Evolutionary conservation across 2,329 filamentous ascomycete genomes (phyloP), one percentile per base, ranked within the genome.

Genomic region (Pseudogymnoascus sp.): DNA sequence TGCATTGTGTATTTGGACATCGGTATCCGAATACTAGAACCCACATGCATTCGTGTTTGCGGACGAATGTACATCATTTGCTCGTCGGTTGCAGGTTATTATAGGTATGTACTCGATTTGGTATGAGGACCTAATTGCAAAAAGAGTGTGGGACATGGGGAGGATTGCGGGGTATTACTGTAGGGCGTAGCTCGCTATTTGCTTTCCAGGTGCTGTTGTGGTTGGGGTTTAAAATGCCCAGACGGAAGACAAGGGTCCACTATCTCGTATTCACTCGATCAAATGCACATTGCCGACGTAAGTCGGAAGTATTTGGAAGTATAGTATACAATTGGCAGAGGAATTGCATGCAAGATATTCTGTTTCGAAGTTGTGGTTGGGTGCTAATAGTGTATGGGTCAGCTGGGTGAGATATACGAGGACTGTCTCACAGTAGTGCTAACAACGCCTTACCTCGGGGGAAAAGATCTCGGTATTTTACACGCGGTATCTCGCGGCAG

Each of bases 171-270:
- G 33, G 33, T 69, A 72, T 82, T n/a, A n/a, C n/a, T n/a, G n/a
- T 59, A 81, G 79, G 8, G 82, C 82, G 66, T 75, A 84, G 75
- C 73, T 85, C 47, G 76, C 80, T 1, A 75, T 84, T 44, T 72
- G 78, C 6, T 78, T 82, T 38, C 81, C 81, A 0, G 69, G 79
- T 10, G 40, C 80, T 19, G 2, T 72, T 78, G 62, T 80, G 75
- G 66, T 65, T 79, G 62, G 81, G 85, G 75, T 70, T 77, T 66
- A 80, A 76, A 72, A 75, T 75, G 64, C 69, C 78, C 37, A 78
- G 78, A 13, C 73, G 76, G 50, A 79, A 66, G 68, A 26, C 19
- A 14, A 14, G 11, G 42, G 11, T 26, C 16, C 11, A 24, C 42
- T 3, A 4, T 44, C 40, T 47, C 42, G 42, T 47, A 47, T 47